These are phyloP conservation scores for Boletus reticuloceps DNA, from an alignment of 768 basidiomycete genomes.

Conservation along the genomic window DNA sequence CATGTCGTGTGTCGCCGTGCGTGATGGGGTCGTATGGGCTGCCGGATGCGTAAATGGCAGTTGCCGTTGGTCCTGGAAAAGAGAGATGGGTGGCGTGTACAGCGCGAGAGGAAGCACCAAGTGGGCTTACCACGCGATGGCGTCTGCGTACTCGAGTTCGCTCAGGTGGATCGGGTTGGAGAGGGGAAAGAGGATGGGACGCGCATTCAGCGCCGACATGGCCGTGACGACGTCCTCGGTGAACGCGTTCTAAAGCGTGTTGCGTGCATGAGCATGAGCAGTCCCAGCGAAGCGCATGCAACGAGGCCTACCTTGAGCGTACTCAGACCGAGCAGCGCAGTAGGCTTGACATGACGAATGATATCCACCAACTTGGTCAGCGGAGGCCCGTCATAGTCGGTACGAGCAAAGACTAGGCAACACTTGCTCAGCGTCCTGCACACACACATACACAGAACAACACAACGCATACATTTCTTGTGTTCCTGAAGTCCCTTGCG, in stretches of 20 bases:
- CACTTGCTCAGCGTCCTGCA: background rate
- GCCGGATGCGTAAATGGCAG: slow-evolving; percentile 71
- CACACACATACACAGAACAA: background rate
- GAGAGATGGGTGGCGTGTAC: no score
- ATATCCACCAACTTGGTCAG: slow-evolving; percentile 63
- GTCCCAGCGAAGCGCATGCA: background rate
- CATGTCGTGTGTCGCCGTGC: slow-evolving; percentile 45
- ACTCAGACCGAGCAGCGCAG: slow-evolving; percentile 73
- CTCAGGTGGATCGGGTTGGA: slow-evolving; percentile 67
- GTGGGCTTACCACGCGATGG: slow-evolving; percentile 49
- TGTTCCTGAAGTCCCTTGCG: slow-evolving; percentile 69
- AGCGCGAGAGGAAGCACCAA: no score
- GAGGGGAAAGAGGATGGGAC: slow-evolving; percentile 81
- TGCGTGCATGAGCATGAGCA: background rate
- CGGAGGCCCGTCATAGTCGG: slow-evolving; percentile 63
- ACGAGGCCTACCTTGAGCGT: slow-evolving; percentile 40
- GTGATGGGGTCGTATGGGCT: slow-evolving; percentile 60
- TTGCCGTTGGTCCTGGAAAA: slow-evolving; percentile 56
- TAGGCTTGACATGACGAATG: slow-evolving; percentile 69
- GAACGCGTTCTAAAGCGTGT: slow-evolving; percentile 48
- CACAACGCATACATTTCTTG: slow-evolving; percentile 55
- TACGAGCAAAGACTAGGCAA: slow-evolving; percentile 62
- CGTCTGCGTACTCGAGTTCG: slow-evolving; percentile 61
- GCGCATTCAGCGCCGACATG: slow-evolving; percentile 62
- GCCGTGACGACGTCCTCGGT: slow-evolving; percentile 55